A percentile compares a stretch with the other conserved stretches of the same genome.
Evolutionary conservation across 345 rosid genomes (phyloP).

Genomic region (Syzygium oleosum): DNA sequence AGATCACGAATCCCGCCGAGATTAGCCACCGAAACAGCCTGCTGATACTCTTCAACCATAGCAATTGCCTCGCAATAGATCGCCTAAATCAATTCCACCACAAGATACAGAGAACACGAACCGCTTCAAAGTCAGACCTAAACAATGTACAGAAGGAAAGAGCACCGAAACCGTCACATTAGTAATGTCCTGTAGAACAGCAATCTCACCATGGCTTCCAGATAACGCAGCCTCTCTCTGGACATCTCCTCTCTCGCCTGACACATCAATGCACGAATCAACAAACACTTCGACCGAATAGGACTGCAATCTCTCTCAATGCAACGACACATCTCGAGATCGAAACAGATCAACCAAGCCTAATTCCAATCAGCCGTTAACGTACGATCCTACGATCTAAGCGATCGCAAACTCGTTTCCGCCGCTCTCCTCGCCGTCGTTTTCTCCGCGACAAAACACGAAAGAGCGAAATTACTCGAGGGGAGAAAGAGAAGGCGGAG

Average conservation of each 20-base stretch:
- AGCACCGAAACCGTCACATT: background rate
- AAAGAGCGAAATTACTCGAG: background rate
- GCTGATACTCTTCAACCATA: constrained; percentile 95
- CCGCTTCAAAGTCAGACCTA: background rate
- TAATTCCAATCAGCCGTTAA: background rate
- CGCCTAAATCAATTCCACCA: constrained; percentile 32
- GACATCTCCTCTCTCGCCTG: constrained; percentile 98
- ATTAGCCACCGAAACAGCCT: constrained; percentile 61
- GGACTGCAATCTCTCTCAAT: background rate
- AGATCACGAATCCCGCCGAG: constrained; percentile 75
- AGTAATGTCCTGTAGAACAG: background rate
- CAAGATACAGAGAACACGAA: background rate
- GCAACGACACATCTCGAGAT: background rate
- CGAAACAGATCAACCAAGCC: background rate
- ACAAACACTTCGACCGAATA: background rate
- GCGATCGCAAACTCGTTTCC: background rate
- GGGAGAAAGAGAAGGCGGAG: background rate
- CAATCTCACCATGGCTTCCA: constrained; percentile 80
- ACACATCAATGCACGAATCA: background rate
- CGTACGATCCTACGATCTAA: background rate
- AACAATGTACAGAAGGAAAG: background rate
- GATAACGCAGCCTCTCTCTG: constrained; percentile 75
- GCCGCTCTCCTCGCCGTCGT: background rate
- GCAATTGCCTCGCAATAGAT: constrained; percentile 79
- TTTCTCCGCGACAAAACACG: background rate